Evolutionary conservation across 106 monocot genomes (phyloP), one percentile per base, ranked within the genome.

Genomic region (Amphibolis antarctica): DNA sequence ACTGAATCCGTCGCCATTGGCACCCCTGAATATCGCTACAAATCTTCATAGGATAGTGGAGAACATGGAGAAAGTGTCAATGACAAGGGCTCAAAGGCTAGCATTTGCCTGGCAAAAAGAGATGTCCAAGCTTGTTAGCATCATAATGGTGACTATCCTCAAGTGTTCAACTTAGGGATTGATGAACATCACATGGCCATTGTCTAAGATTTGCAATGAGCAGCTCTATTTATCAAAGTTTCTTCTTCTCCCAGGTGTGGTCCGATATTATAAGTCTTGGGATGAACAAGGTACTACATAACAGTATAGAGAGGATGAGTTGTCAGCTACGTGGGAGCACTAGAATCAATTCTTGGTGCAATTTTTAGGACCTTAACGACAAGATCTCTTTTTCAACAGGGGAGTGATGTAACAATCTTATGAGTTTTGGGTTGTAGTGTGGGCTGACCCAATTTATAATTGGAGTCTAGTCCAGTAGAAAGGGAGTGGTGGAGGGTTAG

Each of bases 31-130:
- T 46, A 75, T 87, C 26, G 82, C 98, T 7, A 91, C 98, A 10
- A 82, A 82, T 11, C 80, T 98, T 21, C 98, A 98, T 47, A 72
- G 98, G 44, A 88, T 98, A 31, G 98, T 91, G 12, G 91, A 79
- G 79, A 98, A 91, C 73, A 98, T 98, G 98, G 98, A 98, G 66
- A 88, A 80, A 28, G 85, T 91, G 21, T 86, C 82, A 0, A 87
- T 98, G 98, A 44, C 69, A 46, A 79, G 62, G 67, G 70, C 85
- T 47, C 53, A 57, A 4, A 78, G 98, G 28, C 65, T 98, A 36
- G 78, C 82, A 18, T 88, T 91, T 77, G 87, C 91, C 12, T 74
- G 98, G 22, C 84, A 91, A 28, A 86, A 79, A 60, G 86, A 90
- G 54, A 91, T 88, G 98, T 90, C 78, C 26, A 85, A 91, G 85